Conservation (phyloP, 2,329 filamentous ascomycete species). For the Exophiala bonariae region DNA sequence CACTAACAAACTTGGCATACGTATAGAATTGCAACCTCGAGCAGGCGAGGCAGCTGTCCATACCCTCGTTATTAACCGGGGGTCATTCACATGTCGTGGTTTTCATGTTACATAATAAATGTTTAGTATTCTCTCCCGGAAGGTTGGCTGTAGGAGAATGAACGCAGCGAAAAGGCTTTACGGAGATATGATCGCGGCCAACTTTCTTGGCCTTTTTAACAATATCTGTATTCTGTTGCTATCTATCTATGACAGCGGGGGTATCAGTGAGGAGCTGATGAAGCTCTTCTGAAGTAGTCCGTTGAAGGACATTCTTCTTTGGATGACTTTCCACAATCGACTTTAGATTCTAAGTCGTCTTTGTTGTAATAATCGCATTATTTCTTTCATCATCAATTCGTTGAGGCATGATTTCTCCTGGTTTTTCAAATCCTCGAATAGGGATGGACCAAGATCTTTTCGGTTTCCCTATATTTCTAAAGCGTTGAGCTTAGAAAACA, state of each 20-base stretch:
- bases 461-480: slow-evolving; percentile 13
- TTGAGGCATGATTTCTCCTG: slow-evolving; percentile 14
- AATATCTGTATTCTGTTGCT: background rate
- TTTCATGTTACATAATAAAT: too few relatives aligned
- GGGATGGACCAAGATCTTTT: background rate
- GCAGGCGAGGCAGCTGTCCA: too few relatives aligned
- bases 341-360: background rate
- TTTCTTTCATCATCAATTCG: slow-evolving; percentile 7
- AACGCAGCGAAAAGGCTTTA: too few relatives aligned
- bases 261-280: slow-evolving; percentile 24
- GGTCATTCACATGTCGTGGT: too few relatives aligned
- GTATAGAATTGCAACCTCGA: too few relatives aligned
- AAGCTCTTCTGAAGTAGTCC: slow-evolving; percentile 22
- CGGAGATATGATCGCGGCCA: too few relatives aligned
- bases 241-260: slow-evolving; percentile 12
- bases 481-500: slow-evolving; percentile 30
- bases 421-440: background rate
- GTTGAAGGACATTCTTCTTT: slow-evolving; percentile 25
- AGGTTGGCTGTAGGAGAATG: too few relatives aligned
- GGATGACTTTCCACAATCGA: background rate
- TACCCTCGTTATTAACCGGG: too few relatives aligned
- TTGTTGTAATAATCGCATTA: background rate
- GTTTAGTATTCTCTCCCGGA: too few relatives aligned
- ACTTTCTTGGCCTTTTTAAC: too few relatives aligned
- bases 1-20: too few relatives aligned